Conservation (phyloP, 225 moss, liverwort and hornwort genomes). For the Ulota crispa region DNA sequence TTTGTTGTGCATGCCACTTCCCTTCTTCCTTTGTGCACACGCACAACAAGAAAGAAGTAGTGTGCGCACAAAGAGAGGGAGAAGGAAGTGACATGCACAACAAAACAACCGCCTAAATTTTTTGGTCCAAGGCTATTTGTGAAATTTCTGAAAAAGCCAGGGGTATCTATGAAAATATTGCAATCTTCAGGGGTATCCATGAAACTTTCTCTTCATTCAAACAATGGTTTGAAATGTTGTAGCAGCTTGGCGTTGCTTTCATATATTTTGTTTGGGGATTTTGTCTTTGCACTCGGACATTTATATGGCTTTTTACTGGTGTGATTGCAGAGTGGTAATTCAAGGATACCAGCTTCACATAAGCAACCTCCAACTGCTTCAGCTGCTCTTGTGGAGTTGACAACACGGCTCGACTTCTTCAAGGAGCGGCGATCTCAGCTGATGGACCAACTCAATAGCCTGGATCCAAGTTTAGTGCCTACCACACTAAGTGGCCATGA, state of each 20-base stretch:
- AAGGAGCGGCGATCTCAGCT: slow-evolving; percentile 68
- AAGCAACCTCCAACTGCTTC: slow-evolving; percentile 53
- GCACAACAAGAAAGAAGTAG: no score
- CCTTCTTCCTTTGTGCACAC: no score
- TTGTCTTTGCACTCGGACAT: background rate
- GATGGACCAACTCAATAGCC: slow-evolving; percentile 65
- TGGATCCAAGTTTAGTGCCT: slow-evolving; percentile 62
- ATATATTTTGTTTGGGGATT: background rate
- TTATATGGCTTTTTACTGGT: background rate
- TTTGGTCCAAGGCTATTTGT: no score
- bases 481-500: slow-evolving; percentile 43
- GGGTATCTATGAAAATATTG: no score
- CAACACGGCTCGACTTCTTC: slow-evolving; percentile 62
- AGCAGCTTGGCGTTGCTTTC: background rate
- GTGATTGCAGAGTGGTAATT: slow-evolving; percentile 26
- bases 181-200: no score
- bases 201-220: no score
- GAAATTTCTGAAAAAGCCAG: no score
- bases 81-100: no score
- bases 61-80: no score
- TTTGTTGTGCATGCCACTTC: no score
- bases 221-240: background rate
- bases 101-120: no score
- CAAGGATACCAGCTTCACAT: slow-evolving; percentile 36
- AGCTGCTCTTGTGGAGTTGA: slow-evolving; percentile 59